A percentile compares a stretch with the other conserved stretches of the same genome.
Evolutionary conservation across 306 rosid genomes (phyloP).

Genomic region (Casuarina equisetifolia): DNA sequence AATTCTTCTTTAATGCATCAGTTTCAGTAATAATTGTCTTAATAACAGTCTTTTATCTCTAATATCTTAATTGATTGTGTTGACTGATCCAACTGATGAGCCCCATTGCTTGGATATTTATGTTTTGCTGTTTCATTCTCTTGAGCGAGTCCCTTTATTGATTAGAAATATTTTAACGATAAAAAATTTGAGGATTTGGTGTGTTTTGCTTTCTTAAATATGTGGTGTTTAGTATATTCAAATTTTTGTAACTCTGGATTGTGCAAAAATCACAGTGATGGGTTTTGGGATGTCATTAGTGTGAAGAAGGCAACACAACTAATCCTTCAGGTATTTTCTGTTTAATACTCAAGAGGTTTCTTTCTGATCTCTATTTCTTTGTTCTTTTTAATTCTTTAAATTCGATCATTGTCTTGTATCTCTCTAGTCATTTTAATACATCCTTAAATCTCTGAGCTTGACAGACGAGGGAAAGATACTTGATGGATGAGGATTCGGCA

Average conservation of each 20-base stretch:
- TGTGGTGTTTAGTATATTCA: constrained; percentile 4
- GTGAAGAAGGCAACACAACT: constrained; percentile 75
- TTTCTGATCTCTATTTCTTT: neutral
- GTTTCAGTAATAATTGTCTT: constrained; percentile 1
- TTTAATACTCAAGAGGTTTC: constrained; percentile 5
- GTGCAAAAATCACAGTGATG: constrained; percentile 67
- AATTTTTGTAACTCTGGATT: constrained; percentile 19
- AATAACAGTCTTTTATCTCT: neutral
- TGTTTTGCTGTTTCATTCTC: neutral
- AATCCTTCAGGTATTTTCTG: constrained; percentile 62
- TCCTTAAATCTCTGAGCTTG: constrained; percentile 20
- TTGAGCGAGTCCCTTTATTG: neutral
- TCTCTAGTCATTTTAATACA: constrained; percentile 8
- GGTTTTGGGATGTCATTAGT: constrained; percentile 91
- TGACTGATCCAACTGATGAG: neutral
- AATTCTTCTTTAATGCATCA: neutral
- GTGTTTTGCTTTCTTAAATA: neutral
- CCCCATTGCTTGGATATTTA: neutral
- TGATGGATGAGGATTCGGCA: constrained; percentile 54
- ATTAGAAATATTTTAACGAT: neutral
- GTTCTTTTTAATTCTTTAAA: neutral
- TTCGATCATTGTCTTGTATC: neutral
- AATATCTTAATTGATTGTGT: constrained; percentile 1
- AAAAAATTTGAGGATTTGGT: neutral
- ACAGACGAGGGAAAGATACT: constrained; percentile 65